Base-by-base conservation (phyloP, 2,329 filamentous ascomycete species). In the Leptographium procerum region DNA sequence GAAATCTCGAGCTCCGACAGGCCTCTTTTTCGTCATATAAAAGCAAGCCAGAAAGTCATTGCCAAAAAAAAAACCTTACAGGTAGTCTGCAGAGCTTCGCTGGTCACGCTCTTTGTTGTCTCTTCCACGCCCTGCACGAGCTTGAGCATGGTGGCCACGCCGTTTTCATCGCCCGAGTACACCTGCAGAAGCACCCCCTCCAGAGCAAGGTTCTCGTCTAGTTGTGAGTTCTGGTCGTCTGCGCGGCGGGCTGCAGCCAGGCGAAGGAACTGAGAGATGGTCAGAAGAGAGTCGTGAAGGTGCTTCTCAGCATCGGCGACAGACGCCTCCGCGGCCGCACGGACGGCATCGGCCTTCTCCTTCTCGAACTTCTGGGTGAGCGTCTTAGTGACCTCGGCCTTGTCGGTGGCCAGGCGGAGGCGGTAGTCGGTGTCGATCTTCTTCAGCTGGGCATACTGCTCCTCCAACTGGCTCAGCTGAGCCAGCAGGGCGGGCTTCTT, bases 161-260 rank as follows among this genome's bases (percentile, higher is more conserved):
- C 89, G 64, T 76, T 79, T 63, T 88, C 81, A 66, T 92, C 88
- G 52, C 89, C 89, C 52, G 84, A 83, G 72, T 95, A 94, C 34
- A 94, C 86, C 61, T 86, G 80, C 52, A 91, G 77, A 59, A 95
- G 77, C 36, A 89, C 84, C 56, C 88, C 88, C 73, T 95, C 89
- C 60, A 94, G 84, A 40, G 88, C 89, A 71, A 85, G 84, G 71
- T 85, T 89, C 74, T 92, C 87, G 59, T 91, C 87, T 6, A 79
- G 71, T 47, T 76, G 73, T 53, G 81, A 78, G 65, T 87, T 80
- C 57, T 76, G 80, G 63, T 88, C 87, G 67, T 89, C 85, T 24
- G 83, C 79, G 65, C 88, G 82, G 64, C 89, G 84, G 65, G 88
- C 85, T 59, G 89, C 89, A 60, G 89, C 89, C 43, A 91, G 80